These are phyloP conservation scores for Ceratobasidium sp. DNA, from an alignment of 1,284 basidiomycete genomes.

Conservation along the genomic window DNA sequence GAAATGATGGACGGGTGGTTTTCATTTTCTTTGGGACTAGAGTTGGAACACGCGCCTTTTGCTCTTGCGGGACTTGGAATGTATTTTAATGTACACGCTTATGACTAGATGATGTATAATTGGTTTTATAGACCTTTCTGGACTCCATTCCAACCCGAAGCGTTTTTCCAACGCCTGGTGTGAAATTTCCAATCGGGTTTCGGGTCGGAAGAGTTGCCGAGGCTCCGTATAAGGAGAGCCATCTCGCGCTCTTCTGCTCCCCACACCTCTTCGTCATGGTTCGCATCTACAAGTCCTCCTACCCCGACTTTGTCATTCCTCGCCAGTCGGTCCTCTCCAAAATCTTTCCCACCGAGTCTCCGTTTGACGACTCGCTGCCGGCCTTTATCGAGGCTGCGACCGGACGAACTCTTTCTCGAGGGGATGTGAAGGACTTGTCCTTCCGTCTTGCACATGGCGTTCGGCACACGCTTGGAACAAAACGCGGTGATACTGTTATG, in stretches of 20 bases:
- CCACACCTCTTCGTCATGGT: slow-evolving; percentile 19
- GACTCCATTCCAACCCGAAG: too few relatives aligned
- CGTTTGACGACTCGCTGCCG: slow-evolving; percentile 52
- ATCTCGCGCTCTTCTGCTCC: neutral
- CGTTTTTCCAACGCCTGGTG: too few relatives aligned
- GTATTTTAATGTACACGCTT: too few relatives aligned
- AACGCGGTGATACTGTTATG: slow-evolving; percentile 50
- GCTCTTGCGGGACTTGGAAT: too few relatives aligned
- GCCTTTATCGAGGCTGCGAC: slow-evolving; percentile 74
- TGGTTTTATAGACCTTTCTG: too few relatives aligned
- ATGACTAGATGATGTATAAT: too few relatives aligned
- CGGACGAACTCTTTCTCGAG: slow-evolving; percentile 63
- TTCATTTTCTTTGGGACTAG: neutral
- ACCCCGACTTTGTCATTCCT: slow-evolving; percentile 46
- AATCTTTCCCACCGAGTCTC: slow-evolving; percentile 50
- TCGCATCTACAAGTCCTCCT: slow-evolving; percentile 46
- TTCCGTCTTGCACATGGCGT: slow-evolving; percentile 64
- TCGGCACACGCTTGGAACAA: slow-evolving; percentile 46
- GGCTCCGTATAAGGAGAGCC: neutral
- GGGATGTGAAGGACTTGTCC: slow-evolving; percentile 60
- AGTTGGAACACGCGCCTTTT: too few relatives aligned
- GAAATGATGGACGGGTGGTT: neutral
- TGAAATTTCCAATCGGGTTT: neutral
- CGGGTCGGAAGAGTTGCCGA: neutral
- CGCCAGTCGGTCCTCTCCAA: slow-evolving; percentile 60